Base-by-base conservation (phyloP, 1,139 yeast genomes). In the Arxiozyma telluris region DNA sequence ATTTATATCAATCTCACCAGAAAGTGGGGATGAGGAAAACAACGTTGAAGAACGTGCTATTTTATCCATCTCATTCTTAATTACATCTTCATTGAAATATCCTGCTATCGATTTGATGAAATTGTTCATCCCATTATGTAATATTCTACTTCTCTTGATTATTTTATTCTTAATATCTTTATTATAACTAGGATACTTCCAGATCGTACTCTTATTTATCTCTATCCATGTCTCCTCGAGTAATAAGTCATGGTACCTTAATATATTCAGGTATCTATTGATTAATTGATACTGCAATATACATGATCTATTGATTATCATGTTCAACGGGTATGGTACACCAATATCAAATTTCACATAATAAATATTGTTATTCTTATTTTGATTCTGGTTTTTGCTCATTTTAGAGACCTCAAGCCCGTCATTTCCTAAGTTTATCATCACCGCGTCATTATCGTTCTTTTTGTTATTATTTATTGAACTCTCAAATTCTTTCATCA, bases 281-380 rank as follows among this genome's bases (percentile, higher is more conserved):
- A 90, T 72, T 39, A 89, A 73, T 67, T 91, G 96, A 64, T 86
- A 90, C 57, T 94, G 90, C 50, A 83, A 78, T 41, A 89, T 75
- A 38, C 85, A 81, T 47, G 88, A 84, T 56, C 84, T 80, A 27
- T 87, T 82, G 3, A 90, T 71, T 0, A 93, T 75, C 44, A 91
- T 74, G 59, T 90, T 89, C 50, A 90, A 71, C 0, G 99, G 99
- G 65, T 89, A 94, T 7, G 97, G 96, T 22, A 91, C 73, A 30
- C 77, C 73, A 41, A 88, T 68, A 53, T 87, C 87, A 46, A 90
- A 73, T 59, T 83, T 86, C 17, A 90, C 67, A 47, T 80, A 80
- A 61, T 84, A 79, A 8, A 80, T 73, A 17, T 82, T 78, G 44
- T 71, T 70, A 30, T 71, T 23, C 74, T 63, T 15, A 72, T 4